Base-by-base conservation (phyloP, 2,329 filamentous ascomycete species). In the Verticillium nonalfalfae region DNA sequence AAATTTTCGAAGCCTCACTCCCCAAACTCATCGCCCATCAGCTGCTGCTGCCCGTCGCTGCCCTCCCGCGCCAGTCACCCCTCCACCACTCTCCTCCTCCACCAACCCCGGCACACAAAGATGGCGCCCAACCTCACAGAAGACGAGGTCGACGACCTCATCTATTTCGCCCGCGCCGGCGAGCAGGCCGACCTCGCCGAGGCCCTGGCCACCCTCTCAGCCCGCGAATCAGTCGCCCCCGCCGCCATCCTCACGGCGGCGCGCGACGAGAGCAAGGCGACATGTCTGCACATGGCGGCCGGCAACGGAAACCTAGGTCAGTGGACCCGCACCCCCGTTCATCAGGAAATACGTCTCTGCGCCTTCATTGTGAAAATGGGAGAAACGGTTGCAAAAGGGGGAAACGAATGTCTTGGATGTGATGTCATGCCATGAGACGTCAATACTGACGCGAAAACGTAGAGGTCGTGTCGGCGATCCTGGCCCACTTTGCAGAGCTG, bases 81-180 rank as follows among this genome's bases (percentile, higher is more conserved):
- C 38, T 54, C 26, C 40, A 57, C 40, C 40, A 21, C 34, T 18
- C n/a, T n/a, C n/a, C 21, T n/a, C 18, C 21, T 59, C 55, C 60
- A 35, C 57, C 54, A 55, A 58, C 50, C 7, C 6, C 40, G 11
- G 9, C 2, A 40, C 21, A 15, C 45, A 34, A 66, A 26, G 60
- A 83, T 83, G 76, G 77, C 80, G 34, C 80, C 80, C 26, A 78
- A 79, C 63, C 78, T 94, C 57, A 84, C 85, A 58, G 87, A 90
- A 72, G 93, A 97, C 60, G 86, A 93, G 74, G 89, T 96, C 69
- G 93, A 97, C 73, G 94, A 98, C 76, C 84, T 98, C 66, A 85
- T 98, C 67, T 97, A 97, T 78, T 87, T 91, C 67, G 85, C 93
- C 2, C 90, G 94, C 40, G 83, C 85, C 0, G 92, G 92, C 66